Evolutionary conservation across 2,329 filamentous ascomycete genomes (phyloP).

Genomic region (Westerdykella ornata): DNA sequence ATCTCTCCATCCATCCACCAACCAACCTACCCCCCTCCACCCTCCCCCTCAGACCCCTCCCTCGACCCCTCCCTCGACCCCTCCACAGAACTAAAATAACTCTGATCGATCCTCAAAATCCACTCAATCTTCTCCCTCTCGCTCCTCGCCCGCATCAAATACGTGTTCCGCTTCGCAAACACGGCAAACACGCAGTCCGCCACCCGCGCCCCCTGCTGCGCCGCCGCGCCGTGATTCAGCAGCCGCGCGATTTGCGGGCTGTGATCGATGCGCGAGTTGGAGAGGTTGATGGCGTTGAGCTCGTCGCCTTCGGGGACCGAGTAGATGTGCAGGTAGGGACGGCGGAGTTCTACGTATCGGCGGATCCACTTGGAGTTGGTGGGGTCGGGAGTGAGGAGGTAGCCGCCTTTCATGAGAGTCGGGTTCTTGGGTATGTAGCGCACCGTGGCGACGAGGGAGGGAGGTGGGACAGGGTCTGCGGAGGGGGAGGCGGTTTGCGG

Average conservation of each 20-base stretch:
- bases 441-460: slow-evolving; percentile 67
- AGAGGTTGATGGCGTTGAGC: slow-evolving; percentile 78
- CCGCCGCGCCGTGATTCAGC: slow-evolving; percentile 38
- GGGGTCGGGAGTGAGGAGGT: slow-evolving; percentile 76
- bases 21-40: no score
- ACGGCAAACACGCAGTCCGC: slow-evolving; percentile 77
- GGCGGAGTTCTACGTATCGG: slow-evolving; percentile 83
- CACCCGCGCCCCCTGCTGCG: slow-evolving; percentile 20
- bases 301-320: slow-evolving; percentile 81
- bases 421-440: slow-evolving; percentile 71
- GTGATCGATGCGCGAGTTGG: slow-evolving; percentile 85
- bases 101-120: slow-evolving; percentile 92
- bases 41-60: no score
- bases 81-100: slow-evolving; percentile 45
- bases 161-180: slow-evolving; percentile 90
- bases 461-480: slow-evolving; percentile 38
- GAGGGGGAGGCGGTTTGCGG: slow-evolving; percentile 33
- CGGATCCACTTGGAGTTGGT: slow-evolving; percentile 81
- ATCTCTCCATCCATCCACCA: no score
- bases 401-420: slow-evolving; percentile 70
- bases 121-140: slow-evolving; percentile 94
- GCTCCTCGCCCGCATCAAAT: slow-evolving; percentile 82
- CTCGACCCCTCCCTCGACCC: no score
- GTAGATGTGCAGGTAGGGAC: slow-evolving; percentile 89
- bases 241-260: slow-evolving; percentile 80